Percentiles rank a stretch among this genome's conserved stretches.
phyloP scores from a whole-genome alignment of 2,329 filamentous ascomycete genomes.

The Exophiala sideris region DNA sequence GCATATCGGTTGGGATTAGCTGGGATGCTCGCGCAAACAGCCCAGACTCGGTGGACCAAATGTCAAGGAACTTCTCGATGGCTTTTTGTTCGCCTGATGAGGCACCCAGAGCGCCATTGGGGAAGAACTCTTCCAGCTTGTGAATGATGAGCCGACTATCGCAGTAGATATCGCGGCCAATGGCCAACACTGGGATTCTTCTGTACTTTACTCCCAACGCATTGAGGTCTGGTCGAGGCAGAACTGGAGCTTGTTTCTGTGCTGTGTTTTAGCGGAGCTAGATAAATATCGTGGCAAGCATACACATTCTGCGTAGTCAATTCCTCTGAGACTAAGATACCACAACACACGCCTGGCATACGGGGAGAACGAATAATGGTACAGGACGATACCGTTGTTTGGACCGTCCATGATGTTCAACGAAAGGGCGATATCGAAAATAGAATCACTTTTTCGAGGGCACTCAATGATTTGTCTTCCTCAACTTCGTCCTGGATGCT shows the following conservation, averaged over 20 bases:
- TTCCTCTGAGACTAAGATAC: slow-evolving; percentile 65
- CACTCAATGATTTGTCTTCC: no score
- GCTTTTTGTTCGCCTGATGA: slow-evolving; percentile 43
- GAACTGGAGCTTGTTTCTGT: slow-evolving; percentile 63
- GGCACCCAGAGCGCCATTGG: slow-evolving; percentile 41
- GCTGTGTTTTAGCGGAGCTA: not conserved
- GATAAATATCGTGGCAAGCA: slow-evolving; percentile 30
- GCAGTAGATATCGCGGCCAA: slow-evolving; percentile 65
- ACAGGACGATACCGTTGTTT: slow-evolving; percentile 42
- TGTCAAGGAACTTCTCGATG: slow-evolving; percentile 55
- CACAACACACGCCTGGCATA: slow-evolving; percentile 62
- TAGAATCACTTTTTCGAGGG: not conserved
- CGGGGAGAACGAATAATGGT: slow-evolving; percentile 64
- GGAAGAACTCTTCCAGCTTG: slow-evolving; percentile 55
- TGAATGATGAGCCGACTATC: slow-evolving; percentile 67
- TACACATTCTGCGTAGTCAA: slow-evolving; percentile 67
- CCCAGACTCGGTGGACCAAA: slow-evolving; percentile 54
- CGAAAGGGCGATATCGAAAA: not conserved
- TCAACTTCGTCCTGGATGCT: no score
- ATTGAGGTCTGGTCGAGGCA: slow-evolving; percentile 64
- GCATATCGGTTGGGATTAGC: slow-evolving; percentile 57
- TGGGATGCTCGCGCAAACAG: slow-evolving; percentile 54
- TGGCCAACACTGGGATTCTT: slow-evolving; percentile 65
- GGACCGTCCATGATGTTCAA: slow-evolving; percentile 17
- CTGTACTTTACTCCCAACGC: slow-evolving; percentile 63